phyloP scores from a whole-genome alignment of 164 flowering plant genomes.

The Vitis vinifera region DNA sequence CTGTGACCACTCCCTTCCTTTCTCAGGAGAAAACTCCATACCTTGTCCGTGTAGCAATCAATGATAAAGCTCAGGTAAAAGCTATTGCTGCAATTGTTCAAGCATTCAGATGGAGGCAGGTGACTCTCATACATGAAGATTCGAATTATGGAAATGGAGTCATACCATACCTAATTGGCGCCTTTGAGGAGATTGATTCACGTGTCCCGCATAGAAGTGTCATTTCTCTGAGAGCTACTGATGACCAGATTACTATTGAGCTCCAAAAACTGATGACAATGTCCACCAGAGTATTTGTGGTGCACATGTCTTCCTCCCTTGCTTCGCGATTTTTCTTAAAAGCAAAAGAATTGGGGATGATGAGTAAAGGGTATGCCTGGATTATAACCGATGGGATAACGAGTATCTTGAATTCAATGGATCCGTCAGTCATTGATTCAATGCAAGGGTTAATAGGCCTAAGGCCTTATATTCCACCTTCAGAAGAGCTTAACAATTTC shows the following conservation, averaged over 20 bases:
- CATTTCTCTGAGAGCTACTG: not conserved
- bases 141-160: slow-evolving; percentile 12
- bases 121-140: slow-evolving; percentile 8
- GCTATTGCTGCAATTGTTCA: slow-evolving; percentile 12
- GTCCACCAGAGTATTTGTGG: slow-evolving; percentile 8
- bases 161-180: slow-evolving; percentile 7
- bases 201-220: slow-evolving; percentile 1
- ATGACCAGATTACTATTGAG: slow-evolving; percentile 6
- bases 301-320: slow-evolving; percentile 7
- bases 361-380: too few species aligned
- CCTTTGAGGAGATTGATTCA: slow-evolving; percentile 7
- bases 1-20: slow-evolving; percentile 4
- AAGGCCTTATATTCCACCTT: too few species aligned
- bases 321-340: not conserved
- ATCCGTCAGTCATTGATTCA: too few species aligned
- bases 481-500: too few species aligned
- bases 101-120: slow-evolving; percentile 16
- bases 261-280: slow-evolving; percentile 6
- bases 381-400: too few species aligned
- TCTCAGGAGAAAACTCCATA: not conserved
- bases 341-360: too few species aligned
- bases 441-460: too few species aligned
- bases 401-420: too few species aligned
- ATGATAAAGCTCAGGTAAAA: slow-evolving; percentile 10
- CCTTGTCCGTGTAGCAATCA: slow-evolving; percentile 8